Evolutionary conservation across 176 grass and related monocot species (phyloP), one percentile per base, ranked within the genome.

Genomic region (Oryza officinalis): DNA sequence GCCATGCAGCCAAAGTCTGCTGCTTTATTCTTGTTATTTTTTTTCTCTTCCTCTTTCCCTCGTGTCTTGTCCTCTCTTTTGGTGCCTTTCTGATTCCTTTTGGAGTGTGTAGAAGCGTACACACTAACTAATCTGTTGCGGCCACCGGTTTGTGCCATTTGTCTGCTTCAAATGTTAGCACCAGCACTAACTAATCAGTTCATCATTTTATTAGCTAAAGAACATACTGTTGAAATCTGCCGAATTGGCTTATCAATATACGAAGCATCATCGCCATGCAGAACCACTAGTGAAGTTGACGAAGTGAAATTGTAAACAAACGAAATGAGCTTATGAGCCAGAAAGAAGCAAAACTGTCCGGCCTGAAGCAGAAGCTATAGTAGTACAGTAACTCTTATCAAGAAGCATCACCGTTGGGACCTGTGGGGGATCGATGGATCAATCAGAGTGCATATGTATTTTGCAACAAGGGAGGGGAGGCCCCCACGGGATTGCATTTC

Each of bases 1-100:
- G 44, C 84, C 84, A 80, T 40, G 57, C 41, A 32, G 25, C 57
- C 69, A 86, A 86, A 76, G 63, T 67, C 1, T 57, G 37, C 15
- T 5, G 71, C 78, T 81, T 81, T 76, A 54, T 81, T 63, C 71
- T 27, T 22, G 32, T 54, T 28, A 45, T 33, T 35, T 35, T 35
- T 35, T 27, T 71, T 14, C 0, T 3, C 11, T 9, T 3, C 22
- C 0, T 10, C 54, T 60, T 60, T 60, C 8, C 38, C n/a, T 76
- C 17, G 27, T 46, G 52, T 28, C 49, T 43, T 13, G 52, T 54
- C 59, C 71, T 65, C 67, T 73, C 54, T 64, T 57, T 69, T 54
- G 37, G 1, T 79, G 15, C 59, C 66, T 81, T 46, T 77, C 20
- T 75, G 61, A 54, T 4, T 13, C 69, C 74, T 67, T 67, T 54